Conservation (phyloP, 768 basidiomycete genomes). For the Trichaptum fuscoviolaceum region DNA sequence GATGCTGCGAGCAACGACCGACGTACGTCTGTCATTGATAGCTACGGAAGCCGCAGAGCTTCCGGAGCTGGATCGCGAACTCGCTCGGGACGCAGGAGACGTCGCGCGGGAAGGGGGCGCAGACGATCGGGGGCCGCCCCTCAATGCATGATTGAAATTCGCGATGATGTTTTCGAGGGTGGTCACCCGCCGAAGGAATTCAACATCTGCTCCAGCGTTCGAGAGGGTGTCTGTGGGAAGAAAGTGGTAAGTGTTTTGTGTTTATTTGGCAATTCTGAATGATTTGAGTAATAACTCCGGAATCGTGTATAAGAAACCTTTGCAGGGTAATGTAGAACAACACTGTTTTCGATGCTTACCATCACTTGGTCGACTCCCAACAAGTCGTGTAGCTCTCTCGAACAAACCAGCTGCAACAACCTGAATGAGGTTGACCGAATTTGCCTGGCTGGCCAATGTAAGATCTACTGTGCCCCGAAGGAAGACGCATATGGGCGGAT, state of each 20-base stretch:
- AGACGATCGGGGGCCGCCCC: background rate
- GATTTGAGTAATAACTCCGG: background rate
- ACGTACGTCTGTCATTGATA: slow-evolving; percentile 14
- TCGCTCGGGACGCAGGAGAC: slow-evolving; percentile 9
- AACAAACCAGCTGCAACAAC: slow-evolving; percentile 55
- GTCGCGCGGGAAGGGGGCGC: slow-evolving; percentile 12
- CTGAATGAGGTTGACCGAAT: background rate
- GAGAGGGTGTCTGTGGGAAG: slow-evolving; percentile 1
- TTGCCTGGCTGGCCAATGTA: background rate
- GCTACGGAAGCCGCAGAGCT: slow-evolving; percentile 6
- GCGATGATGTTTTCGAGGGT: background rate
- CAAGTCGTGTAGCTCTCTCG: slow-evolving; percentile 51
- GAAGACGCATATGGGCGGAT: background rate
- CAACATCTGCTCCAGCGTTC: background rate
- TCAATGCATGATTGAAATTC: background rate
- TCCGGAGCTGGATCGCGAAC: background rate
- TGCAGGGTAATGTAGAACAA: background rate
- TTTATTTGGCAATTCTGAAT: background rate
- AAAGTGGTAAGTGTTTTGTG: background rate
- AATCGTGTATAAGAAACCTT: background rate
- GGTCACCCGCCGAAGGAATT: background rate
- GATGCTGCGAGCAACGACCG: slow-evolving; percentile 18
- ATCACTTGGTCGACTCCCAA: slow-evolving; percentile 18
- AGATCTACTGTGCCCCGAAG: background rate
- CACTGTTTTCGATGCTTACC: background rate